A percentile compares a stretch with the other conserved stretches of the same genome.
phyloP scores from a whole-genome alignment of 2,329 filamentous ascomycete genomes.

The Sporothrix pseudoabietina region DNA sequence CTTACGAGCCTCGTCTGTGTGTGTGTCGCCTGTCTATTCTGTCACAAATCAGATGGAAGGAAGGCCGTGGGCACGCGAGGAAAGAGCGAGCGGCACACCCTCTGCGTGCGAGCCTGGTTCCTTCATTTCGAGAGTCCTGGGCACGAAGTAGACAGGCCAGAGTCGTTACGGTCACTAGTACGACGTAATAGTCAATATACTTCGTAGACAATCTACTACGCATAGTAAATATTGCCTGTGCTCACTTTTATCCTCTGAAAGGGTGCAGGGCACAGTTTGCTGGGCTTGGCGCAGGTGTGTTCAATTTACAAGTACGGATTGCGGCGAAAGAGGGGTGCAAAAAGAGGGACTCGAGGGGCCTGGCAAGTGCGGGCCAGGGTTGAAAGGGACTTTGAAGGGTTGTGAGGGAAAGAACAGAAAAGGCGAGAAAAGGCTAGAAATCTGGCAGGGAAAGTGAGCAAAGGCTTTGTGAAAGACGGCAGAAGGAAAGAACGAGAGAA shows the following conservation, averaged over 20 bases:
- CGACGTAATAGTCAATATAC: neutral
- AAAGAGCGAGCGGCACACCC: constrained; percentile 4
- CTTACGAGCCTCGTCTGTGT: neutral
- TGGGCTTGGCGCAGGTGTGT: constrained; percentile 13
- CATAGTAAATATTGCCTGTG: neutral
- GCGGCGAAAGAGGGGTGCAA: constrained; percentile 9
- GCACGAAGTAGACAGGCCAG: neutral
- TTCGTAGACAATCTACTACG: neutral
- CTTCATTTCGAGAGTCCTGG: constrained; percentile 11
- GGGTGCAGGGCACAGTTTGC: neutral
- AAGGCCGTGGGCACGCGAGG: neutral
- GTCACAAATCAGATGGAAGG: constrained; percentile 24
- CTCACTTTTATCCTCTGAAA: neutral
- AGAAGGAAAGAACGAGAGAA: neutral
- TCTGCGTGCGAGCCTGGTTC: neutral
- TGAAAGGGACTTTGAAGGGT: neutral
- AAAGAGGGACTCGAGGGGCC: neutral
- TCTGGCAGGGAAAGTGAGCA: neutral
- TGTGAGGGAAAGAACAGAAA: neutral
- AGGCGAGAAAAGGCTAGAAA: neutral
- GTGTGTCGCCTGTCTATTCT: neutral
- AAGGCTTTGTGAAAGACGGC: neutral
- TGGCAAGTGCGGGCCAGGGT: neutral
- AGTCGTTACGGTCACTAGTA: neutral
- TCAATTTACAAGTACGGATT: neutral